A percentile compares a stretch with the other conserved stretches of the same genome.
These are phyloP conservation scores for Lecanoromycetidae sp. DNA, from an alignment of 2,329 filamentous ascomycete species.

Conservation along the genomic window DNA sequence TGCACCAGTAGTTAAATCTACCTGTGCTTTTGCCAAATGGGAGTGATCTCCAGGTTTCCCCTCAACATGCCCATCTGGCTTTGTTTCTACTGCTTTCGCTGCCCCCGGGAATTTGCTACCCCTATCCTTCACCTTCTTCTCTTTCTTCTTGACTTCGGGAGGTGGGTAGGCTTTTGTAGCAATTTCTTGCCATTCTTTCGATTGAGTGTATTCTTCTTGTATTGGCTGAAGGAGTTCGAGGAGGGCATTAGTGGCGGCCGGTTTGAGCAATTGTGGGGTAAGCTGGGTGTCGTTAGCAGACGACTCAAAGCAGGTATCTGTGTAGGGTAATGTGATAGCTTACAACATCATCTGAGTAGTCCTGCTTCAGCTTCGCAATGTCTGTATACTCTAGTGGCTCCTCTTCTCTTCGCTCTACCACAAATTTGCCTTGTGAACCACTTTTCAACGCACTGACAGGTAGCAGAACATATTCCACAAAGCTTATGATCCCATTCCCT, in stretches of 20 bases:
- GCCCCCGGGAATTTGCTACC: slow-evolving; percentile 51
- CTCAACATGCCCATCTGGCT: slow-evolving; percentile 17
- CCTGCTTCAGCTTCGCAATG: slow-evolving; percentile 62
- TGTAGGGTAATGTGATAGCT: slow-evolving; percentile 24
- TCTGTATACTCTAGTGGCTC: slow-evolving; percentile 71
- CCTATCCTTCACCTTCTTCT: slow-evolving; percentile 62
- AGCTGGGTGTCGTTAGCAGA: slow-evolving; percentile 32
- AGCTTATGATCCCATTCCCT: slow-evolving; percentile 74
- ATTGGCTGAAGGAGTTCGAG: slow-evolving; percentile 67
- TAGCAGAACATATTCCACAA: slow-evolving; percentile 77
- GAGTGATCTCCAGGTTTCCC: too few species aligned
- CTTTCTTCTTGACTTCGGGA: slow-evolving; percentile 52
- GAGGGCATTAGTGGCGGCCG: slow-evolving; percentile 64
- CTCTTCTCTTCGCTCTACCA: slow-evolving; percentile 53
- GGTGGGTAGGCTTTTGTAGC: slow-evolving; percentile 72
- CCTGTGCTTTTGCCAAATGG: slow-evolving; percentile 11
- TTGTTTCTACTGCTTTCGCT: slow-evolving; percentile 10
- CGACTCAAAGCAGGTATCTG: neutral
- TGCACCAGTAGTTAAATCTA: slow-evolving; percentile 12
- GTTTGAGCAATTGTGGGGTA: slow-evolving; percentile 77
- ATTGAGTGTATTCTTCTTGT: slow-evolving; percentile 56
- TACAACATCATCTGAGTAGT: slow-evolving; percentile 69
- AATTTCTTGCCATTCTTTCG: slow-evolving; percentile 68
- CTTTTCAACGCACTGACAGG: slow-evolving; percentile 55
- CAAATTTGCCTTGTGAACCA: slow-evolving; percentile 47